Conservation (phyloP, 129 eudicot genomes). For the Flaveria trinervia region DNA sequence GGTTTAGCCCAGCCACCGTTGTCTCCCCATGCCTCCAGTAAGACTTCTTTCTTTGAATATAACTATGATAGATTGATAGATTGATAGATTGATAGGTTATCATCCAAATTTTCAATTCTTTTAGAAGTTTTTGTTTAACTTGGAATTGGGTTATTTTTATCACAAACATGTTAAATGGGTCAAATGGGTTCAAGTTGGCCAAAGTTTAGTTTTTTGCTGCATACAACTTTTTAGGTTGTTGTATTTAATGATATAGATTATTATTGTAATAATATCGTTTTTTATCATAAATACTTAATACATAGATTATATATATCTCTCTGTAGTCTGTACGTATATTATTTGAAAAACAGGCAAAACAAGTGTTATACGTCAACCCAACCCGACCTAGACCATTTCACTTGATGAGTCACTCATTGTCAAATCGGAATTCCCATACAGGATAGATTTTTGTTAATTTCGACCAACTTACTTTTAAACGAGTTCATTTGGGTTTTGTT, state of each 20-base stretch:
- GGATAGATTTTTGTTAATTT: neutral
- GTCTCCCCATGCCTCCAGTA: conserved; percentile 75
- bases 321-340: neutral
- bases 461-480: neutral
- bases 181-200: neutral
- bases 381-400: neutral
- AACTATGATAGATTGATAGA: neutral
- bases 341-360: neutral
- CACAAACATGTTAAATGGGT: neutral
- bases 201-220: neutral
- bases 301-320: neutral
- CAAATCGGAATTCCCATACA: no score
- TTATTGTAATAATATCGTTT: neutral
- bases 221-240: neutral
- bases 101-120: neutral
- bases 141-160: neutral
- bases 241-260: neutral
- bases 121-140: neutral
- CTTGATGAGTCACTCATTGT: no score
- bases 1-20: conserved; percentile 81
- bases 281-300: neutral
- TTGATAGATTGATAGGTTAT: neutral
- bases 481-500: neutral
- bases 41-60: conserved; percentile 15
- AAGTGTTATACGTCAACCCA: neutral